phyloP scores from a whole-genome alignment of 1,284 basidiomycete species.

The Sphaerobolus stellatus region DNA sequence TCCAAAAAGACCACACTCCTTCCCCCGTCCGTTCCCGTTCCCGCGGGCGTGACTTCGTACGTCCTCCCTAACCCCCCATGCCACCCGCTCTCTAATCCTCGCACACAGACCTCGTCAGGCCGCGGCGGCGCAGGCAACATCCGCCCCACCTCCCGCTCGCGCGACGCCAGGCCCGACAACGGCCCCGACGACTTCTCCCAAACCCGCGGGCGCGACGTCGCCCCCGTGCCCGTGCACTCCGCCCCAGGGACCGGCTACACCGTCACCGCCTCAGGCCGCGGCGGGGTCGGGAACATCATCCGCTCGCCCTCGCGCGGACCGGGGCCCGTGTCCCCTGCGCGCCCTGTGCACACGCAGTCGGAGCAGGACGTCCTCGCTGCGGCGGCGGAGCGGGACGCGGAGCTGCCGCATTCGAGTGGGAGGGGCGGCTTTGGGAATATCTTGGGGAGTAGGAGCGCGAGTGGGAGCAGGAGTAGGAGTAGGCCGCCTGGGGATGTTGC shows the following conservation, averaged over 20 bases:
- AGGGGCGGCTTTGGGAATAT: slow-evolving; percentile 73
- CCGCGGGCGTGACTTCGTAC: too few relatives aligned
- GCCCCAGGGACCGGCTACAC: background rate
- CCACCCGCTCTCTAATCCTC: too few relatives aligned
- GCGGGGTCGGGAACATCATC: slow-evolving; percentile 78
- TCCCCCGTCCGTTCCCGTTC: too few relatives aligned
- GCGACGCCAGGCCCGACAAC: slow-evolving; percentile 23
- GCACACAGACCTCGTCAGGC: slow-evolving; percentile 53
- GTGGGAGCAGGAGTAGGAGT: too few relatives aligned
- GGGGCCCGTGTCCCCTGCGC: slow-evolving; percentile 38
- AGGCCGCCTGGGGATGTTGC: too few relatives aligned
- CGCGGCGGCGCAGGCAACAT: slow-evolving; percentile 72
- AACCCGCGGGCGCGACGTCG: slow-evolving; percentile 58
- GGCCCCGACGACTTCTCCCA: slow-evolving; percentile 47
- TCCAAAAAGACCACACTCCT: too few relatives aligned
- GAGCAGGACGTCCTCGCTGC: slow-evolving; percentile 48
- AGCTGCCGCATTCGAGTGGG: slow-evolving; percentile 48
- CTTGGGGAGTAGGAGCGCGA: too few relatives aligned
- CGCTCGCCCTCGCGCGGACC: slow-evolving; percentile 66
- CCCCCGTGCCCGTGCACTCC: slow-evolving; percentile 17
- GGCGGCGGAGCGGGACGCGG: slow-evolving; percentile 30
- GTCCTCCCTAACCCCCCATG: too few relatives aligned
- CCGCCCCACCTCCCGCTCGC: slow-evolving; percentile 44
- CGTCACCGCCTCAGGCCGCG: slow-evolving; percentile 66
- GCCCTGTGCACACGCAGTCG: slow-evolving; percentile 27